Evolutionary conservation across 2,329 filamentous ascomycete genomes (phyloP).

Genomic region (Cladosporium cucumerinum): DNA sequence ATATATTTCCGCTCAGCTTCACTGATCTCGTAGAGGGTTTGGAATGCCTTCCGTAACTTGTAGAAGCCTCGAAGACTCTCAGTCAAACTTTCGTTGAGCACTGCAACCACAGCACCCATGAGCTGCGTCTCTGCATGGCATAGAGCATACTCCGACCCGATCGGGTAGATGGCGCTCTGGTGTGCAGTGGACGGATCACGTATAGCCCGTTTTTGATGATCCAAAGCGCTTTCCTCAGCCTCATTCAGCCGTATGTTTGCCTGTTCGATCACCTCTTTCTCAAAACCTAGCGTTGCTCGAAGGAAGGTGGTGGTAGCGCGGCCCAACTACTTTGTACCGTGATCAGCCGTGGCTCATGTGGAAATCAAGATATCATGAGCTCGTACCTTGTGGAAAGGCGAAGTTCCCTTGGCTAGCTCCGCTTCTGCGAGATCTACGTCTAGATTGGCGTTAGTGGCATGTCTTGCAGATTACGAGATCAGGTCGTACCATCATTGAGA

Average conservation of each 20-base stretch:
- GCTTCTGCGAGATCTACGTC: constrained; percentile 72
- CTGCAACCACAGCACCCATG: constrained; percentile 82
- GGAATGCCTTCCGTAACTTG: constrained; percentile 83
- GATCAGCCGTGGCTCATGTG: constrained; percentile 21
- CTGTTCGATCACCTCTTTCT: constrained; percentile 86
- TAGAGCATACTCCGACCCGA: constrained; percentile 82
- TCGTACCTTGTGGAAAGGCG: constrained; percentile 75
- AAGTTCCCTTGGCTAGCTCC: constrained; percentile 67
- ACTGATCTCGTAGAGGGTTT: constrained; percentile 75
- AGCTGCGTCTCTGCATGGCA: constrained; percentile 82
- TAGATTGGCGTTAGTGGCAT: constrained; percentile 26
- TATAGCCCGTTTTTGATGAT: constrained; percentile 72
- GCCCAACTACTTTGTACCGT: constrained; percentile 56
- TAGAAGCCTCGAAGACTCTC: constrained; percentile 91
- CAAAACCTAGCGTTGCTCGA: constrained; percentile 80
- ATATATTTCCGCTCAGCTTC: constrained; percentile 66
- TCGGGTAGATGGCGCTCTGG: constrained; percentile 66
- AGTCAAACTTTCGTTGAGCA: constrained; percentile 87
- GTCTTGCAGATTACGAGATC: neutral
- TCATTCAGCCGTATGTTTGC: constrained; percentile 68
- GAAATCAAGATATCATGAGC: neutral
- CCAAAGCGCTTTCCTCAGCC: constrained; percentile 72
- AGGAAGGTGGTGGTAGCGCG: constrained; percentile 80
- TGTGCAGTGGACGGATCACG: constrained; percentile 55
- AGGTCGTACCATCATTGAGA: constrained; percentile 40